phyloP scores from a whole-genome alignment of 1,284 basidiomycete genomes.

The Moesziomyces antarcticus region DNA sequence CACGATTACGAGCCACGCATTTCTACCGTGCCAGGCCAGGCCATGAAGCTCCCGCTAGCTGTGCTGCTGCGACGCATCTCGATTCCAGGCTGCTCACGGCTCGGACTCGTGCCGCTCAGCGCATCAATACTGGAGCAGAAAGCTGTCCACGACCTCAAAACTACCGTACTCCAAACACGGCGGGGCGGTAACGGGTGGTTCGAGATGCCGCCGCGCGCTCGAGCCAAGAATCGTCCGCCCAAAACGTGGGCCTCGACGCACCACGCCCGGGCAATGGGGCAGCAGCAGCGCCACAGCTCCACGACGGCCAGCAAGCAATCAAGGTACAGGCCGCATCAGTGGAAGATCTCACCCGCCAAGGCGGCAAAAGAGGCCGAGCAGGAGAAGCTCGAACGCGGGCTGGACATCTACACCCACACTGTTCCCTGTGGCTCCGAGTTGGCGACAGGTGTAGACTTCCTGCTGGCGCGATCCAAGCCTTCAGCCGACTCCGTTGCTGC shows the following conservation, averaged over 20 bases:
- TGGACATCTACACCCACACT: constrained; percentile 23
- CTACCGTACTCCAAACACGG: too few relatives aligned
- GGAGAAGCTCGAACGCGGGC: constrained; percentile 24
- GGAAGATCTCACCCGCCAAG: constrained; percentile 7
- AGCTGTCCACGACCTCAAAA: too few relatives aligned
- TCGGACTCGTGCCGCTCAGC: too few relatives aligned
- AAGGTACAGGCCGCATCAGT: not conserved
- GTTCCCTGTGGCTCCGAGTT: constrained; percentile 19
- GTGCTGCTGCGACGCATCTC: not conserved
- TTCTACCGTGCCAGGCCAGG: too few relatives aligned
- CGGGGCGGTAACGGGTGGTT: constrained; percentile 9
- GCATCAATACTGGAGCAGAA: too few relatives aligned
- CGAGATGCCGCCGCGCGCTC: constrained; percentile 18
- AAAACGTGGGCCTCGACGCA: constrained; percentile 47
- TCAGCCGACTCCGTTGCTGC: not conserved
- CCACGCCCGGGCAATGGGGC: not conserved
- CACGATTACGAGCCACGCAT: not conserved
- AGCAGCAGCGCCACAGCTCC: not conserved
- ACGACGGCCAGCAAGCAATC: not conserved
- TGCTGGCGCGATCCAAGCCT: constrained; percentile 12
- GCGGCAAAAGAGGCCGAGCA: constrained; percentile 14
- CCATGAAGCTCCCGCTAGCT: not conserved
- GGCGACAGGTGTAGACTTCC: constrained; percentile 10
- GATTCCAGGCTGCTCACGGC: too few relatives aligned
- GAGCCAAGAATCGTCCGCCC: constrained; percentile 7